These are phyloP conservation scores for Catenaria anguillulae DNA, from an alignment of 371 early-diverging fungal species.

Conservation along the genomic window DNA sequence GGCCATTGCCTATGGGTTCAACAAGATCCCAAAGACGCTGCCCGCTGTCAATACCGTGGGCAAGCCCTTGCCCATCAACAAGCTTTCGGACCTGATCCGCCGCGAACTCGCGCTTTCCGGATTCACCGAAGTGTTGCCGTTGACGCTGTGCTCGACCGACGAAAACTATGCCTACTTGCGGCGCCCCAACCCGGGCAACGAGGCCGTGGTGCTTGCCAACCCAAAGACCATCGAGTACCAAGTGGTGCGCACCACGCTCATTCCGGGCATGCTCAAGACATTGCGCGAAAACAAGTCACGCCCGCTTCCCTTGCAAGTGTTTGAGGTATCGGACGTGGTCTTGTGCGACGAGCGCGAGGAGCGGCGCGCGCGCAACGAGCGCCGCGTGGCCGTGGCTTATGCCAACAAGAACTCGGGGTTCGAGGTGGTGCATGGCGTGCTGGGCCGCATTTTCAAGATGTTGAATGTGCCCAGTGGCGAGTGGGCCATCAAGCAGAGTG, in stretches of 20 bases:
- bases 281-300: conserved; percentile 79
- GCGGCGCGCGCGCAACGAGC: conserved; percentile 78
- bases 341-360: conserved; percentile 65
- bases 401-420: conserved; percentile 79
- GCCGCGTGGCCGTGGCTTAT: conserved; percentile 78
- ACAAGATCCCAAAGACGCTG: conserved; percentile 74
- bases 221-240: conserved; percentile 93
- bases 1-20: conserved; percentile 98
- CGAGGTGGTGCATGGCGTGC: conserved; percentile 84
- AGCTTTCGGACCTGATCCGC: conserved; percentile 78
- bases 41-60: conserved; percentile 76
- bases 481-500: conserved; percentile 69
- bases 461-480: conserved; percentile 41
- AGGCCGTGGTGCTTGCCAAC: conserved; percentile 83
- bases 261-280: conserved; percentile 96
- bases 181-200: conserved; percentile 51
- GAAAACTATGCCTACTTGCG: conserved; percentile 86
- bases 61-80: conserved; percentile 84
- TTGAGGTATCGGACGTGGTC: conserved; percentile 96
- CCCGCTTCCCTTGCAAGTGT: conserved; percentile 87
- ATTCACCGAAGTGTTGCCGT: conserved; percentile 89
- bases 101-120: conserved; percentile 84
- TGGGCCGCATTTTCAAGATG: conserved; percentile 81
- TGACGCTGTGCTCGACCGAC: conserved; percentile 94
- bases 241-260: conserved; percentile 83